Evolutionary conservation across 208 protist genomes (phyloP), one percentile per base, ranked within the genome.

Genomic region (Crithidia sp.): DNA sequence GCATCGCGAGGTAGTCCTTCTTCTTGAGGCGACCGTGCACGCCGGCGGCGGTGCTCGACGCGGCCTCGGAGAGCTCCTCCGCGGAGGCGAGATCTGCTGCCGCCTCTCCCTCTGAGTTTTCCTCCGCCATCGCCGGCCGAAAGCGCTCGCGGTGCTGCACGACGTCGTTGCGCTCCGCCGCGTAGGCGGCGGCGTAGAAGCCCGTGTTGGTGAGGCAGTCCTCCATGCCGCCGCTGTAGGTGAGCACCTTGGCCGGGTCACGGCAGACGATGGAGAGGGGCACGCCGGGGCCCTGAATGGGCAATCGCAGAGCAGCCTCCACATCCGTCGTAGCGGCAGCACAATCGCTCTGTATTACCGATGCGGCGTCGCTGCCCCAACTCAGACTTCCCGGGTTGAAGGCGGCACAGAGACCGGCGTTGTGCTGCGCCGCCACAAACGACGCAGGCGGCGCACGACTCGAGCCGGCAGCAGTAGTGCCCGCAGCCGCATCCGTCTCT

Each of bases 131-230:
- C 17, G 41, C 66, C 9, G 60, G 28, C 13, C 9, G 71, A 54
- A 96, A 96, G 41, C 86, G 91, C 59, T 68, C 68, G 41, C 91
- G 91, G 79, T 94, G 88, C 43, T 65, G 59, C 9, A 8, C 17
- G 36, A 93, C 89, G 56, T 80, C 70, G 67, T 94, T 96, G 62
- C 91, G 89, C 65, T 83, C 85, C 10, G 74, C 39, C 3, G 74
- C 67, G 60, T 89, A 75, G 17, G 89, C 84, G 6, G 91, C 91
- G 43, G 77, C 66, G 77, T 96, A 96, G 76, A 84, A 84, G n/a
- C 92, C 92, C 39, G 92, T 96, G 78, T 96, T 96, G 53, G 89
- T 83, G 60, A 96, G 78, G 80, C 92, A 96, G 73, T 91, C 83
- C 75, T 96, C 89, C 86, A 96, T 82, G 13, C 88, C 89, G 10